A percentile compares a stretch with the other conserved stretches of the same genome.
These are phyloP conservation scores for Globisporangium paroecandrum DNA, from an alignment of 352 stramenopile genomes.

Conservation along the genomic window DNA sequence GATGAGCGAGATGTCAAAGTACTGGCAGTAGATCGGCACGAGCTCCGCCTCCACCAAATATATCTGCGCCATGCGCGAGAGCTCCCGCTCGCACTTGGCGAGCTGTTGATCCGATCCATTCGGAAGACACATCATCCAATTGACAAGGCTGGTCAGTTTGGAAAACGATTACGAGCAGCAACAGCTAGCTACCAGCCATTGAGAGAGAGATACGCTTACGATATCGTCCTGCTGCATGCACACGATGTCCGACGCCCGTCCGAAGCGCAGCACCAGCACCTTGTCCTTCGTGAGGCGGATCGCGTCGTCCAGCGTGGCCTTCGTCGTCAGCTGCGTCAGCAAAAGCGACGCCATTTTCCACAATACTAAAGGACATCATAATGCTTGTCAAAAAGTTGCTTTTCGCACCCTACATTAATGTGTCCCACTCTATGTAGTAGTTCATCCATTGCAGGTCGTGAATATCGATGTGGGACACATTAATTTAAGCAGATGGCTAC, in stretches of 20 bases:
- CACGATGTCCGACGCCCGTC: slow-evolving; percentile 49
- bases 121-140: background rate
- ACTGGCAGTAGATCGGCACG: slow-evolving; percentile 80
- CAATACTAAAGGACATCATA: background rate
- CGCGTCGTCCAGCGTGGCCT: slow-evolving; percentile 67
- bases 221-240: slow-evolving; percentile 87
- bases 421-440: background rate
- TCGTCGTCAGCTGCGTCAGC: slow-evolving; percentile 59
- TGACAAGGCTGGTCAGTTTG: background rate
- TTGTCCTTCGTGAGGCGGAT: slow-evolving; percentile 80
- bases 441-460: too few species aligned
- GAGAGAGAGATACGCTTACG: slow-evolving; percentile 27
- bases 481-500: background rate
- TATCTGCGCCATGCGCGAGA: slow-evolving; percentile 77
- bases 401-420: background rate
- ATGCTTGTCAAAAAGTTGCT: background rate
- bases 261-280: slow-evolving; percentile 82
- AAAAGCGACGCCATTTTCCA: slow-evolving; percentile 62
- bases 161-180: background rate
- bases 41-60: slow-evolving; percentile 70
- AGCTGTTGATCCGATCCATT: slow-evolving; percentile 34
- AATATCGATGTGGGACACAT: background rate
- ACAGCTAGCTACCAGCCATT: background rate
- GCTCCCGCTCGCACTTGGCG: slow-evolving; percentile 65
- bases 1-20: slow-evolving; percentile 88